Evolutionary conservation across 345 rosid genomes (phyloP).

Genomic region (Boechera stricta): DNA sequence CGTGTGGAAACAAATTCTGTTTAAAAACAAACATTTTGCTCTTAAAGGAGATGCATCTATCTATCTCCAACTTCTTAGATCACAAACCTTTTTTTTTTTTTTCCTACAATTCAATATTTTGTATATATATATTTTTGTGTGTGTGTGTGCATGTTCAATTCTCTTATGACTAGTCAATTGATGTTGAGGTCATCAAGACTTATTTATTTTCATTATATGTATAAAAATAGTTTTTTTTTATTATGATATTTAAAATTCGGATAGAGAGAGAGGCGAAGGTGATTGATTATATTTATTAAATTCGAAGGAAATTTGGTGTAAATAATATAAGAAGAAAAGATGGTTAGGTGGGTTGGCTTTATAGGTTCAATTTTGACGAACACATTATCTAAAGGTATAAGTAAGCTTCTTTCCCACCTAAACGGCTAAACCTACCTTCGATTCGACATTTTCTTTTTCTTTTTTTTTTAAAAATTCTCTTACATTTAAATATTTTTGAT

Average conservation of each 20-base stretch:
- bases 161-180: constrained; percentile 17
- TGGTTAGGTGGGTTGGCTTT: constrained; percentile 36
- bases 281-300: constrained; percentile 2
- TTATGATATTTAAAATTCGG: neutral
- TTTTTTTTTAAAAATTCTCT: neutral
- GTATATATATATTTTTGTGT: neutral
- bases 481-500: constrained; percentile 5
- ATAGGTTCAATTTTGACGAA: constrained; percentile 42
- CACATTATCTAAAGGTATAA: constrained; percentile 39
- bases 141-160: neutral
- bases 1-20: constrained; percentile 36
- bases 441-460: constrained; percentile 9
- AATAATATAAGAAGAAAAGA: neutral
- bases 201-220: neutral
- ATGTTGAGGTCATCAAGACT: constrained; percentile 29
- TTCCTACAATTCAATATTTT: too few species aligned
- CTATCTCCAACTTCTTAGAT: constrained; percentile 22
- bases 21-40: constrained; percentile 20
- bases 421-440: constrained; percentile 41
- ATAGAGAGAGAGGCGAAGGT: neutral
- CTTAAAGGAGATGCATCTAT: constrained; percentile 18
- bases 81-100: neutral
- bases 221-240: neutral
- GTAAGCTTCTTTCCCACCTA: constrained; percentile 37
- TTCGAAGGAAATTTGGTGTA: constrained; percentile 10